phyloP scores from a whole-genome alignment of 768 basidiomycete species.

The Pleurotus citrinopileatus region DNA sequence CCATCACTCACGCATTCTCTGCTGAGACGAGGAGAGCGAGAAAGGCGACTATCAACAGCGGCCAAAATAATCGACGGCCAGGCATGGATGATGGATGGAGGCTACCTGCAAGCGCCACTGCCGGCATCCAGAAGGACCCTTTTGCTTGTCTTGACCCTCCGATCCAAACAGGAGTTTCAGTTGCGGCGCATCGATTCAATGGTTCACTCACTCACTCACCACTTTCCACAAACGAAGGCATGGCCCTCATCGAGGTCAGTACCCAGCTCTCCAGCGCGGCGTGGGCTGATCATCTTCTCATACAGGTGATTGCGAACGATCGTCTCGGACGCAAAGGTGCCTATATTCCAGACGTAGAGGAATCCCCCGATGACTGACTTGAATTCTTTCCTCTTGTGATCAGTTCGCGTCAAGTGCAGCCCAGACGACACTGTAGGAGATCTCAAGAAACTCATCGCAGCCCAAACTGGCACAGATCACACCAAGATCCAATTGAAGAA shows the following conservation, averaged over 20 bases:
- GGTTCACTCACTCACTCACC: too few species aligned
- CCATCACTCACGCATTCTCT: background rate
- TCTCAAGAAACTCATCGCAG: conserved; percentile 94
- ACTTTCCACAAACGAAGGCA: conserved; percentile 15
- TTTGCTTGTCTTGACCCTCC: background rate
- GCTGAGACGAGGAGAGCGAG: background rate
- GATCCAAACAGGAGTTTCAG: background rate
- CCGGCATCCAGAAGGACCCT: background rate
- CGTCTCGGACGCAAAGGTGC: conserved; percentile 91
- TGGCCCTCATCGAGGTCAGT: conserved; percentile 56
- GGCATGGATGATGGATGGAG: background rate
- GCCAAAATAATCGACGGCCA: background rate
- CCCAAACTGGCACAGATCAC: conserved; percentile 87
- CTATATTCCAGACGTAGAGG: conserved; percentile 13
- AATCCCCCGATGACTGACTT: conserved; percentile 1
- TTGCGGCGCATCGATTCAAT: too few species aligned
- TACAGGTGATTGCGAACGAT: conserved; percentile 91
- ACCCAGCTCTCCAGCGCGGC: background rate
- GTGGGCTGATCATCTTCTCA: background rate
- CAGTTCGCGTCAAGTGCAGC: conserved; percentile 94
- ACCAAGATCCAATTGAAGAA: conserved; percentile 94
- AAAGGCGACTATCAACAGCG: background rate
- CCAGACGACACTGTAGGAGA: conserved; percentile 96
- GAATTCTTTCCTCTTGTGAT: background rate
- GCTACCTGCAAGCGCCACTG: background rate